phyloP scores from a whole-genome alignment of 148 eudicot species.

The Persicaria maculosa region DNA sequence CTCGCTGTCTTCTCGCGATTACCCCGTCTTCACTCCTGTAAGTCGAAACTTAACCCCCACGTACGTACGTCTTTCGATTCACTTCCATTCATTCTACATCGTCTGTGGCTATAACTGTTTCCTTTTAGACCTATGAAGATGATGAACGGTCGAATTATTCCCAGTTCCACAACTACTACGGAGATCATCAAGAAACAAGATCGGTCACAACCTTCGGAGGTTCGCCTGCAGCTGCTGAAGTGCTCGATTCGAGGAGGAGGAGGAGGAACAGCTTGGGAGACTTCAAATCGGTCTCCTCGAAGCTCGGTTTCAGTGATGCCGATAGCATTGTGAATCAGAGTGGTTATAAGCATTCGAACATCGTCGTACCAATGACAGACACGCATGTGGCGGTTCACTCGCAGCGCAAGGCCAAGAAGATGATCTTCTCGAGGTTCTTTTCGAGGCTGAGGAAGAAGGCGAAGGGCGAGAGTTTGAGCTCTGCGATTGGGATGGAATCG shows the following conservation, averaged over 20 bases:
- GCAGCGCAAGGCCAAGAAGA: conserved; percentile 38
- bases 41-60: conserved; percentile 23
- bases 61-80: not conserved
- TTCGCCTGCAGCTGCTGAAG: conserved; percentile 40
- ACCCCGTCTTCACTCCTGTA: conserved; percentile 95
- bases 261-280: conserved; percentile 72
- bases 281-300: conserved; percentile 41
- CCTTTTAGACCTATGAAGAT: conserved; percentile 72
- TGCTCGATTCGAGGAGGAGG: conserved; percentile 47
- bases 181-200: conserved; percentile 30
- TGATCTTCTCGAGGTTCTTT: conserved; percentile 63
- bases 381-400: conserved; percentile 44
- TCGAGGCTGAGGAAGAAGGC: conserved; percentile 57
- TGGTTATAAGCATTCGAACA: conserved; percentile 38
- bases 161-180: conserved; percentile 19
- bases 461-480: conserved; percentile 34
- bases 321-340: conserved; percentile 4
- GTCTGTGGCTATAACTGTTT: not conserved
- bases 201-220: conserved; percentile 39
- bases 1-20: conserved; percentile 69
- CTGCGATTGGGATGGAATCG: conserved; percentile 44
- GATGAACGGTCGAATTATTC: conserved; percentile 30
- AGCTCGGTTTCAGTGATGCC: conserved; percentile 2
- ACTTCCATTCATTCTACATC: not conserved
- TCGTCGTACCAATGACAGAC: conserved; percentile 58